phyloP scores from a whole-genome alignment of 2,329 filamentous ascomycete species.

The Colletotrichum sp. region DNA sequence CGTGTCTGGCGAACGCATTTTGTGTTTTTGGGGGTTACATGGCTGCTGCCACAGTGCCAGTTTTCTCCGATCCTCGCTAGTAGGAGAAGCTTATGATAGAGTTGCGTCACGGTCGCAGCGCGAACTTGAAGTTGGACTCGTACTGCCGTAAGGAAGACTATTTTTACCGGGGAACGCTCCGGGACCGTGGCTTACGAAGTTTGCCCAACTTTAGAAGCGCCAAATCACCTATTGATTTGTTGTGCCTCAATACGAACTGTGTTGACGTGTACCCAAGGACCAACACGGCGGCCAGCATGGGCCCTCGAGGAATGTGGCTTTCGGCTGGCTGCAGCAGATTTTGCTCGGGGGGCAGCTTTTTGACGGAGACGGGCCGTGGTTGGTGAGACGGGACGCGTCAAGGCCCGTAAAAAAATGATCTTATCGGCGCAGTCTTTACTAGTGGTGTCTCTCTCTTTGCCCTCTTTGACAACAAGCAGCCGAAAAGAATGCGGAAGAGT shows the following conservation, averaged over 20 bases:
- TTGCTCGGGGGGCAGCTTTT: background rate
- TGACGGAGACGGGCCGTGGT: background rate
- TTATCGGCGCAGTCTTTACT: background rate
- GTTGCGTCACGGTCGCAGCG: background rate
- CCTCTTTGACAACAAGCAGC: background rate
- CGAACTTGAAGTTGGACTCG: background rate
- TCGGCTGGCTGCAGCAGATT: background rate
- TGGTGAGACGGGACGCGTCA: conserved; percentile 12
- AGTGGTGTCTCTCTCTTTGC: background rate
- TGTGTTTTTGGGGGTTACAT: background rate
- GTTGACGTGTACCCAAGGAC: background rate
- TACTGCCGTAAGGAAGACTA: background rate
- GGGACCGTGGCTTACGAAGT: background rate
- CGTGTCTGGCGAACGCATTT: background rate
- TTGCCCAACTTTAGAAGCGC: background rate
- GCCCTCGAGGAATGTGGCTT: background rate
- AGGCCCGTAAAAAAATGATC: background rate
- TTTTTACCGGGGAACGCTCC: background rate
- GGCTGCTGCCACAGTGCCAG: background rate
- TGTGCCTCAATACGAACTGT: background rate
- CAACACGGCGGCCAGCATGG: background rate
- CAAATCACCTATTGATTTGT: background rate
- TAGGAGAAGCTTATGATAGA: background rate
- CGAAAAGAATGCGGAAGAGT: background rate
- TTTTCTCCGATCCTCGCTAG: background rate